Base-by-base conservation (phyloP, 2,329 filamentous ascomycete genomes). In the Monilinia aucupariae region DNA sequence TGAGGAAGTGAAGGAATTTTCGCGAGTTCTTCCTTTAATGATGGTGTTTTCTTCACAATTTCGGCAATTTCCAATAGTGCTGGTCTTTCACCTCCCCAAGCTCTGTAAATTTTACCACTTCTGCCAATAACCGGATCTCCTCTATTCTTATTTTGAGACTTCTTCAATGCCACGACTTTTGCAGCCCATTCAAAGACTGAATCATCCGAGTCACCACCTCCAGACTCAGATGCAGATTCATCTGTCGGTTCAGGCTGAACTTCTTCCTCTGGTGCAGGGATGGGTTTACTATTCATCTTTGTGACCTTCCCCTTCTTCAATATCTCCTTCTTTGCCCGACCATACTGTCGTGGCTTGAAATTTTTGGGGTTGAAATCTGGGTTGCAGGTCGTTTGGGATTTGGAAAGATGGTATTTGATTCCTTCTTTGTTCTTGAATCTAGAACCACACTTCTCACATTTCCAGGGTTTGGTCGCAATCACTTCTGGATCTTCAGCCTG, bases 381-480 rank as follows among this genome's bases (percentile, higher is more conserved):
- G 64, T 75, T 75, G 62, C 74, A 75, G 4, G 67, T 55, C 6
- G 69, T 70, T 30, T 70, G 65, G 9, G 73, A 69, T 58, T 72
- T 72, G 2, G 61, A 68, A 2, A 69, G 39, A 64, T 75, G 74
- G 61, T 75, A 75, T 53, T 72, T 67, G 4, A 75, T 63, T 22
- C 74, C 74, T n/a, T 69, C 69, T 10, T 69, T 63, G 55, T 74
- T 74, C 56, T 73, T 74, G 60, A 71, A 75, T 51, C 67, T 58
- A 1, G 65, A 61, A 6, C 63, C 66, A 59, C 74, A 75, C 17
- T 63, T 69, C 2, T 69, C 64, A 56, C 74, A 75, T 20, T 64
- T 64, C 61, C 67, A 75, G 17, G 72, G 70, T 51, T 71, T 72
- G 6, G 52, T 56, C 2, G 64, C 66, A n/a, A 67, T 64, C 1